Evolutionary conservation across 148 eudicot genomes (phyloP).

Genomic region (Rhododendron williamsianum): DNA sequence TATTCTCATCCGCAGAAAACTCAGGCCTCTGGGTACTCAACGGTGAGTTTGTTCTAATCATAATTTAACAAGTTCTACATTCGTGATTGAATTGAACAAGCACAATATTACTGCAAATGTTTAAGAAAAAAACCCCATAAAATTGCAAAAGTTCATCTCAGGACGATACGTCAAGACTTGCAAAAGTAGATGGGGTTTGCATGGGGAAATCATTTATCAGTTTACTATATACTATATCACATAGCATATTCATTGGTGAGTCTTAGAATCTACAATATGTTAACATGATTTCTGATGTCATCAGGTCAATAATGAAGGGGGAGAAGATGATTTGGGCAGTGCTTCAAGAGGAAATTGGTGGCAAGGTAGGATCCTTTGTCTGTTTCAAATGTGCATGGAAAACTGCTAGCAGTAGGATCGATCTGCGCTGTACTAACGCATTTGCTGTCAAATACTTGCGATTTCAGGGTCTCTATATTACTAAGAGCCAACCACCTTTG

Average conservation of each 20-base stretch:
- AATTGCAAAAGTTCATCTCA: not conserved
- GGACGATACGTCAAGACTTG: not conserved
- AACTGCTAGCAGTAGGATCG: not conserved
- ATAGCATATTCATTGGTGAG: not conserved
- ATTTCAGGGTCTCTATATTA: constrained; percentile 76
- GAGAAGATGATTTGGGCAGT: constrained; percentile 64
- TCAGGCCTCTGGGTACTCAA: constrained; percentile 30
- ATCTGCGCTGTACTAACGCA: not conserved
- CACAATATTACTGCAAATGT: not conserved
- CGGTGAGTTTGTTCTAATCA: constrained; percentile 30
- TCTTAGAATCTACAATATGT: not conserved
- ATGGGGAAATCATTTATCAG: not conserved
- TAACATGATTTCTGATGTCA: not conserved
- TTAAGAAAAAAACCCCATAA: not conserved
- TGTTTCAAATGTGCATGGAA: not conserved
- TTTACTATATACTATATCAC: not conserved
- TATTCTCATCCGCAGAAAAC: constrained; percentile 36
- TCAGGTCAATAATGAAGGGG: constrained; percentile 56
- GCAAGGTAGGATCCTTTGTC: constrained; percentile 48
- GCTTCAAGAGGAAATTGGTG: constrained; percentile 91
- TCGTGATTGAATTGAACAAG: not conserved
- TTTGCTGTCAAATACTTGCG: constrained; percentile 1
- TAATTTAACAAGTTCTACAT: not conserved
- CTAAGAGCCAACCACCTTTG: constrained; percentile 17
- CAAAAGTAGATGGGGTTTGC: not conserved